Conservation (phyloP, 2,329 filamentous ascomycete species). For the Colletotrichum tropicicola region DNA sequence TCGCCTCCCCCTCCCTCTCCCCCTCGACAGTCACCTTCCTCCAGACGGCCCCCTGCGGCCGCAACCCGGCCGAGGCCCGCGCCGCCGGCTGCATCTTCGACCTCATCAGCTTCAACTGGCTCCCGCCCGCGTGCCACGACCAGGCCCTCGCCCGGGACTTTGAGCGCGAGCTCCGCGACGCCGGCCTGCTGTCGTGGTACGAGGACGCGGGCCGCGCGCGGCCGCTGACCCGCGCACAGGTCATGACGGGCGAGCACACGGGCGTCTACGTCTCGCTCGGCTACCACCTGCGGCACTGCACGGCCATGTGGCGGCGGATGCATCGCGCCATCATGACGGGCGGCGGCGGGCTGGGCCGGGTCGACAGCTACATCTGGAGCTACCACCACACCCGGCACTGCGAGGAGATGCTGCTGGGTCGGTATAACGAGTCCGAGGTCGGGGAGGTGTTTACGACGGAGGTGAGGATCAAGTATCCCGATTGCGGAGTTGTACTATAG, state of each 20-base stretch:
- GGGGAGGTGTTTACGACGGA: slow-evolving; percentile 13
- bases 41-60: slow-evolving; percentile 10
- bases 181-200: slow-evolving; percentile 12
- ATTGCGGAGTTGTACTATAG: slow-evolving; percentile 11
- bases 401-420: slow-evolving; percentile 21
- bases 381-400: slow-evolving; percentile 27
- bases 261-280: slow-evolving; percentile 15
- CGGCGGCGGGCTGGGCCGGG: slow-evolving; percentile 13
- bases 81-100: slow-evolving; percentile 21
- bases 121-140: slow-evolving; percentile 23
- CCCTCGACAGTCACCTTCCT: not conserved
- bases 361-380: slow-evolving; percentile 22
- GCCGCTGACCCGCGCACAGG: not conserved
- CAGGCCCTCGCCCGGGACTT: slow-evolving; percentile 8
- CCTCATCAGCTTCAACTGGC: slow-evolving; percentile 26
- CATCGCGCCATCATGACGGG: slow-evolving; percentile 22
- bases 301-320: slow-evolving; percentile 25
- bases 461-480: slow-evolving; percentile 26
- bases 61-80: slow-evolving; percentile 16
- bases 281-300: slow-evolving; percentile 25
- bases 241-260: slow-evolving; percentile 10
- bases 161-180: not conserved
- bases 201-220: not conserved
- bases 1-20: slow-evolving; percentile 1
- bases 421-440: not conserved